These are phyloP conservation scores for Paecilomyces dactylethromorphus DNA, from an alignment of 2,329 filamentous ascomycete genomes.

Conservation along the genomic window DNA sequence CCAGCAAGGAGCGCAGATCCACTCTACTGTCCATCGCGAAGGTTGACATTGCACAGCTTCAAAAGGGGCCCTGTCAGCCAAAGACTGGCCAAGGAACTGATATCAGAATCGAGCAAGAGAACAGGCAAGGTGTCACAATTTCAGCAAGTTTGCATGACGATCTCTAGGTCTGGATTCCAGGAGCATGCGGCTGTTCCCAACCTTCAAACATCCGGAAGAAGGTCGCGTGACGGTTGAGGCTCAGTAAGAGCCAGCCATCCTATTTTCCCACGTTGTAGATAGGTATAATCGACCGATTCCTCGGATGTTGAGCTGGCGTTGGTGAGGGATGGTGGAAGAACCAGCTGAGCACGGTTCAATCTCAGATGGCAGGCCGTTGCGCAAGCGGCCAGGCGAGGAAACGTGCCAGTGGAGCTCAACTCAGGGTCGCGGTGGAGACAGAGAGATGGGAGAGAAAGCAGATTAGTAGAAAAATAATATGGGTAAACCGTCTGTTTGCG, in stretches of 20 bases:
- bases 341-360: neutral
- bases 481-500: neutral
- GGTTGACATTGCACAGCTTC: neutral
- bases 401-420: neutral
- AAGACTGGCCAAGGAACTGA: neutral
- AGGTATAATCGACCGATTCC: neutral
- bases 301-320: neutral
- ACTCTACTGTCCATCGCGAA: neutral
- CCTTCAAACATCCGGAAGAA: neutral
- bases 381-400: neutral
- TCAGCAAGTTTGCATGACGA: neutral
- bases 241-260: neutral
- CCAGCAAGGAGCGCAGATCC: slow-evolving; percentile 1
- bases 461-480: neutral
- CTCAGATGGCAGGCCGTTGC: neutral
- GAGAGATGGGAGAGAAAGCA: neutral
- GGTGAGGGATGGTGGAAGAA: neutral
- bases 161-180: neutral
- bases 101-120: neutral
- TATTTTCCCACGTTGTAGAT: neutral
- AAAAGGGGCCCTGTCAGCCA: neutral
- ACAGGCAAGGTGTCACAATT: neutral
- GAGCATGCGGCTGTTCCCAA: neutral
- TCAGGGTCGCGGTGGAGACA: neutral
- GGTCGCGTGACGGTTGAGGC: neutral